Evolutionary conservation across 2,329 filamentous ascomycete genomes (phyloP), one percentile per base, ranked within the genome.

Genomic region (Pseudogymnoascus sp.): DNA sequence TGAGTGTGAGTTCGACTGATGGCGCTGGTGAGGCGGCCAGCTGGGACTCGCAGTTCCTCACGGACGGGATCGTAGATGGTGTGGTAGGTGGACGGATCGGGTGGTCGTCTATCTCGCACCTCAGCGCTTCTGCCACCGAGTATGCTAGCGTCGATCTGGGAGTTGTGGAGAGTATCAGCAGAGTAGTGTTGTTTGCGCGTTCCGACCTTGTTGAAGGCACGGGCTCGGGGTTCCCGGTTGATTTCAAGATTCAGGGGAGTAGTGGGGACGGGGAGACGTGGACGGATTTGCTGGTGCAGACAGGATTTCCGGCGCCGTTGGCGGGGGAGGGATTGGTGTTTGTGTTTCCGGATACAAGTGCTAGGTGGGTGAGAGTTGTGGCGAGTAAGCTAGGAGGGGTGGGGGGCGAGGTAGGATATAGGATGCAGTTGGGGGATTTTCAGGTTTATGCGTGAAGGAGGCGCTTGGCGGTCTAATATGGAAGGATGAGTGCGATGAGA

Each of bases 261-360:
- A 63, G 63, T 29, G 33, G 15, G 10, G 58, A 65, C 45, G 60
- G 37, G 4, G 35, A 25, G 5, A 33, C 13, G 8, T 66, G 64
- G 63, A 60, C 6, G 13, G 61, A 61, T 39, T 31, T 66, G 5
- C 18, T 65, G 5, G 60, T 29, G 7, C 60, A 60, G 15, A 60
- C 25, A 4, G 48, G 59, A 9, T 66, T 65, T 37, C 61, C 61
- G 2, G 39, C 58, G 4, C 36, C 58, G 21, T 60, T 59, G 31
- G 63, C 63, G 18, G 64, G 63, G 10, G 62, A 65, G 5, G 64
- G 61, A 3, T 37, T 65, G 60, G 61, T 64, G 4, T 65, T 66
- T 33, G 59, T 55, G 1, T 65, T 66, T 48, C 40, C 35, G 4
- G 37, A 36, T 36, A 36, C 29, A 31, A 33, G 59, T 9, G 61